phyloP scores from a whole-genome alignment of 257 asterid species.

The Plectranthus barbatus region DNA sequence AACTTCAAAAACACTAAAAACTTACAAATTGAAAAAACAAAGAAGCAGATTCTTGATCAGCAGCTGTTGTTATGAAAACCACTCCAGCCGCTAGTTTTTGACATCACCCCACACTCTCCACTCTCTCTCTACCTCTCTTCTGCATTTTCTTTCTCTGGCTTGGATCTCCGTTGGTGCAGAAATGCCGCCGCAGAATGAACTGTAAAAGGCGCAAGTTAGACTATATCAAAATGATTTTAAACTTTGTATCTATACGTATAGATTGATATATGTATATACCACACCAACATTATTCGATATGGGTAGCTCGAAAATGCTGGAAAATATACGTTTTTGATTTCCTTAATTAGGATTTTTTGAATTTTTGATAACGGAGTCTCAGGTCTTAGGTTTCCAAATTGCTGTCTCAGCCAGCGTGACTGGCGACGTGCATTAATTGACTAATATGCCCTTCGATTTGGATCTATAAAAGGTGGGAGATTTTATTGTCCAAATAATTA shows the following conservation, averaged over 20 bases:
- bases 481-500: too few species aligned
- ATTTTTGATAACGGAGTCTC: conserved; percentile 2
- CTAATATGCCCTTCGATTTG: conserved; percentile 13
- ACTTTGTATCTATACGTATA: conserved; percentile 7
- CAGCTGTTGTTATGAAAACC: conserved; percentile 50
- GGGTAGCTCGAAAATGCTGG: neutral
- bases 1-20: neutral
- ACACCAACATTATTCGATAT: neutral
- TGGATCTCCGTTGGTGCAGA: conserved; percentile 16
- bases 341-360: conserved; percentile 6
- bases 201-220: conserved; percentile 28
- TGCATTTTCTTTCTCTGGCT: conserved; percentile 15
- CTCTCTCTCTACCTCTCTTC: neutral
- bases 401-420: neutral
- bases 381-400: neutral
- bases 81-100: conserved; percentile 44
- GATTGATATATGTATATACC: conserved; percentile 9
- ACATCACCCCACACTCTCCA: conserved; percentile 36
- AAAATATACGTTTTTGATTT: conserved; percentile 1
- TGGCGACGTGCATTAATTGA: neutral
- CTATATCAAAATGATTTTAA: neutral
- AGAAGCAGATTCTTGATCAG: conserved; percentile 37
- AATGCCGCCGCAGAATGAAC: conserved; percentile 24
- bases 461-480: neutral
- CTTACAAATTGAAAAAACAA: conserved; percentile 24